phyloP scores from a whole-genome alignment of 2,329 filamentous ascomycete species.

The Seiridium unicorne region DNA sequence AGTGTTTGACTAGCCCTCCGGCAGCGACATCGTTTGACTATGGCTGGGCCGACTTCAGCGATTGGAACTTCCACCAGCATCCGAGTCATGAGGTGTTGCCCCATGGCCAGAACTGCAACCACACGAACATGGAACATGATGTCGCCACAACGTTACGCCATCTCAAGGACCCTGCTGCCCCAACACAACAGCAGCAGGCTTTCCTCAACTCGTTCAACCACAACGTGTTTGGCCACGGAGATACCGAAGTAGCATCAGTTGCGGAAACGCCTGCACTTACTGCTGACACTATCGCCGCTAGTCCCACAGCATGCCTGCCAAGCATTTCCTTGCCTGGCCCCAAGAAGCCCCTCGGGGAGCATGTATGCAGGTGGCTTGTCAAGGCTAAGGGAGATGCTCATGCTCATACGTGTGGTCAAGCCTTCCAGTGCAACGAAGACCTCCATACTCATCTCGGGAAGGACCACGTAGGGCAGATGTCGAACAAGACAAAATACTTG shows the following conservation, averaged over 20 bases:
- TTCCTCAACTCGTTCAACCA: conserved; percentile 14
- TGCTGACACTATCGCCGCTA: background rate
- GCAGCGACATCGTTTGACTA: conserved; percentile 10
- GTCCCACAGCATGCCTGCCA: conserved; percentile 5
- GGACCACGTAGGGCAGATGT: conserved; percentile 19
- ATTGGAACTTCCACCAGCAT: conserved; percentile 8
- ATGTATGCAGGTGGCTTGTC: conserved; percentile 24
- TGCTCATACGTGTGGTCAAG: conserved; percentile 18
- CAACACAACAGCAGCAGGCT: conserved; percentile 11
- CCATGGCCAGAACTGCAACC: conserved; percentile 22
- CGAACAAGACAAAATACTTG: conserved; percentile 24
- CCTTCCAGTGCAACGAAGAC: conserved; percentile 18
- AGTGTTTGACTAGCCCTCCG: conserved; percentile 19
- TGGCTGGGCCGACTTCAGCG: conserved; percentile 16
- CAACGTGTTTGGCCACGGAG: conserved; percentile 9
- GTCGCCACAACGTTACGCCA: conserved; percentile 25
- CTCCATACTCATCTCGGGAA: conserved; percentile 25
- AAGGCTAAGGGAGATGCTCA: conserved; percentile 9
- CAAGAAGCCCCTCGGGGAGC: background rate
- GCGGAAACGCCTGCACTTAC: conserved; percentile 7
- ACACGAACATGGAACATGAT: conserved; percentile 28
- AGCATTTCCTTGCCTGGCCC: background rate
- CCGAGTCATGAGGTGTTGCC: conserved; percentile 10
- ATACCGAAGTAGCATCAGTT: background rate
- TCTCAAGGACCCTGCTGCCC: conserved; percentile 19